Percentiles rank a stretch among this genome's conserved stretches.
Conservation (phyloP, 148 eudicot genomes). For the Arbutus unedo region DNA sequence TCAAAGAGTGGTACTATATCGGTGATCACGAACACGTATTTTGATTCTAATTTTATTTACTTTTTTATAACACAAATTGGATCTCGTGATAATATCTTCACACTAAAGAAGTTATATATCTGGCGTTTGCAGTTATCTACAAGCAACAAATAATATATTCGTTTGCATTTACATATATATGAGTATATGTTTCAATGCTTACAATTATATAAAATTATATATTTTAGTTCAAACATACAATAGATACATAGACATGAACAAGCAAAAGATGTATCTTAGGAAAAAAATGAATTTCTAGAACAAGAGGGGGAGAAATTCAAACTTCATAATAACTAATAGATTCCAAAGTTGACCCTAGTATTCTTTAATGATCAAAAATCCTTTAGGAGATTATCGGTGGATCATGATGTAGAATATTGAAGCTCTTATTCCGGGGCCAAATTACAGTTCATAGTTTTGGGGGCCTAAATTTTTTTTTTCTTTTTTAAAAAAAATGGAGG, state of each 20-base stretch:
- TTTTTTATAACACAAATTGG: not conserved
- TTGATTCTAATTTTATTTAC: not conserved
- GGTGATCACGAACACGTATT: no score
- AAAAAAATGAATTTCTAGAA: conserved; percentile 5
- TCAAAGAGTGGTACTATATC: no score
- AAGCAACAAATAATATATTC: not conserved
- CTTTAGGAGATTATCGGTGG: not conserved
- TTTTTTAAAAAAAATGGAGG: no score
- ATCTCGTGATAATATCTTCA: not conserved
- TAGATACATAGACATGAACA: not conserved
- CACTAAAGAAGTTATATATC: not conserved
- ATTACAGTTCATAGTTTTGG: no score
- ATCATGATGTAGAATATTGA: not conserved
- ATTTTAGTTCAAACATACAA: not conserved
- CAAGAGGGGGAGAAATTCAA: not conserved
- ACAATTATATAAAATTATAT: not conserved
- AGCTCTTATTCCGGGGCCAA: not conserved
- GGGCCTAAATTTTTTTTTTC: no score
- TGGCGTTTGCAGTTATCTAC: not conserved
- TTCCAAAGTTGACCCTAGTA: conserved; percentile 17
- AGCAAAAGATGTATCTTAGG: not conserved
- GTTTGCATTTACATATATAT: not conserved
- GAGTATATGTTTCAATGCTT: not conserved
- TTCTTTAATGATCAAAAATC: not conserved
- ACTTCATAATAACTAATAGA: not conserved